These are phyloP conservation scores for Hirsutella thompsonii DNA, from an alignment of 2,329 filamentous ascomycete species.

Conservation along the genomic window DNA sequence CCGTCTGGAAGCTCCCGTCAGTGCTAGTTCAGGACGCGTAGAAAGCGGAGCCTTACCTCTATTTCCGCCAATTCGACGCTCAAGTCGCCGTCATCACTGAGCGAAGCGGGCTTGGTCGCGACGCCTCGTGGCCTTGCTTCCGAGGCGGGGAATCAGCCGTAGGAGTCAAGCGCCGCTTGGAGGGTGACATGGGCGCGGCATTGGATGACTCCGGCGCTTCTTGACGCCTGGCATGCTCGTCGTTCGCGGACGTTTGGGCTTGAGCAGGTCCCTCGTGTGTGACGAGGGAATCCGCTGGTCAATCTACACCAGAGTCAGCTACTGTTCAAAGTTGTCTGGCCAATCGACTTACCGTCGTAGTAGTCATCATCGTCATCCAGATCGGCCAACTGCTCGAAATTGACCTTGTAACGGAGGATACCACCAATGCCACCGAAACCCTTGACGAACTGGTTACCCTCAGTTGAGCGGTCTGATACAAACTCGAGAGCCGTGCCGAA, in stretches of 20 bases:
- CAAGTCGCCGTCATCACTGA: slow-evolving; percentile 52
- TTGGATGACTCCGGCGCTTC: slow-evolving; percentile 28
- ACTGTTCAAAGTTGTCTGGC: slow-evolving; percentile 35
- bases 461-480: slow-evolving; percentile 91
- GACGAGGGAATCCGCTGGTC: slow-evolving; percentile 81
- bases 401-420: slow-evolving; percentile 97
- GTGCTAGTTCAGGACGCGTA: background rate
- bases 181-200: slow-evolving; percentile 30
- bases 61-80: slow-evolving; percentile 23
- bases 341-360: slow-evolving; percentile 47
- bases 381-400: slow-evolving; percentile 97
- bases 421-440: slow-evolving; percentile 98
- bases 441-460: slow-evolving; percentile 99
- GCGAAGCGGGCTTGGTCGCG: slow-evolving; percentile 55
- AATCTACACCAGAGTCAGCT: slow-evolving; percentile 42
- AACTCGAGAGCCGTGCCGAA: slow-evolving; percentile 95
- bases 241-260: slow-evolving; percentile 35
- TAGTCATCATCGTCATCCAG: slow-evolving; percentile 91
- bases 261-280: slow-evolving; percentile 72
- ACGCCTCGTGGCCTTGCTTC: slow-evolving; percentile 34
- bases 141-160: slow-evolving; percentile 31
- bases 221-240: slow-evolving; percentile 25
- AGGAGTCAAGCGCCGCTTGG: slow-evolving; percentile 34
- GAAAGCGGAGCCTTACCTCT: slow-evolving; percentile 12
- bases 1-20: slow-evolving; percentile 2